Base-by-base conservation (phyloP, 2,329 filamentous ascomycete species). In the Ploettnerulaceae sp. region DNA sequence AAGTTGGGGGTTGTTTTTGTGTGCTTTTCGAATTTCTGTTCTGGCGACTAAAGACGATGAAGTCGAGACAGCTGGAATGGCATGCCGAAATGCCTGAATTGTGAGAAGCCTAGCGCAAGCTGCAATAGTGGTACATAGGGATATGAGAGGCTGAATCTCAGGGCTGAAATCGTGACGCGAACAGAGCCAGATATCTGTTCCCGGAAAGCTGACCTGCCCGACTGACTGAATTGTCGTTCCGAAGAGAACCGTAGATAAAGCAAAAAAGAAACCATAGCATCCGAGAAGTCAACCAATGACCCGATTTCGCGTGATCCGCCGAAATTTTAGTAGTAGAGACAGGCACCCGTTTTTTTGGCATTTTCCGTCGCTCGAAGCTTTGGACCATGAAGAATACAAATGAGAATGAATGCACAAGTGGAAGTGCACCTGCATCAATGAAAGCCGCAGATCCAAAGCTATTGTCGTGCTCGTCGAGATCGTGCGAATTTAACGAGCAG, bases 71-170 rank as follows among this genome's bases (percentile, higher is more conserved):
- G 57, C 48, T 57, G 46, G 57, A 61, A 54, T 55, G 52, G 49
- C 42, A 45, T 36, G 22, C 22, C 53, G 56, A 53, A 53, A 51
- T 51, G 56, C 56, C 57, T 56, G 57, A 57, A 57, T 47, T 54
- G 55, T 53, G 49, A 58, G 51, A 62, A 48, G 53, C 61, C 56
- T 57, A 60, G 55, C 54, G 53, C 58, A 59, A 60, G 57, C 28
- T 54, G 62, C 56, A 61, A 62, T 65, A 64, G 41, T 65, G 58
- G 58, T 65, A 65, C 63, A 65, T 57, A 61, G 54, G 55, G 55
- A 59, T 53, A 61, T 60, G 53, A 61, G 51, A 54, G 62, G 62
- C 59, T 64, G 62, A 59, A 50, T 55, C 48, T 59, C 49, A 56
- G 50, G 51, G 57, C 48, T 61, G 57, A 61, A 4, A 7, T 58